A percentile compares a stretch with the other conserved stretches of the same genome.
phyloP scores from a whole-genome alignment of 1,284 basidiomycete species.

The Ustanciosporium gigantosporum region DNA sequence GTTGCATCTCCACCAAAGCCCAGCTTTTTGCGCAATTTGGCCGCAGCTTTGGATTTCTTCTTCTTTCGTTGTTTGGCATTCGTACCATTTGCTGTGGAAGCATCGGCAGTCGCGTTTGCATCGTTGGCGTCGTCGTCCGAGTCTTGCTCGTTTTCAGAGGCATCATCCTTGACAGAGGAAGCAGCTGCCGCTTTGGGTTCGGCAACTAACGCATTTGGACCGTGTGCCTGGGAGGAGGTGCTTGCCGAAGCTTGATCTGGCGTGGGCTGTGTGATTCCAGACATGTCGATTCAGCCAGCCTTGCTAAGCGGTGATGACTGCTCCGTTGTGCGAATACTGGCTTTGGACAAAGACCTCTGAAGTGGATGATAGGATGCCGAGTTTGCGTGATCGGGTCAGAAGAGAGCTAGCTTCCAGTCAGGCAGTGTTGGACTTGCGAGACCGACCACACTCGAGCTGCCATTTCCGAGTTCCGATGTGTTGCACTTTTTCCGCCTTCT shows the following conservation, averaged over 20 bases:
- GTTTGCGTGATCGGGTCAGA: too few relatives aligned
- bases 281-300: too few relatives aligned
- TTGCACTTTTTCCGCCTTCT: too few relatives aligned
- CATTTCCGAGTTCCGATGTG: too few relatives aligned
- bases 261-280: background rate
- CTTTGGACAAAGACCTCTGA: too few relatives aligned
- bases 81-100: background rate
- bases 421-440: too few relatives aligned
- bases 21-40: slow-evolving; percentile 50
- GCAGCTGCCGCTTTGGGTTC: background rate
- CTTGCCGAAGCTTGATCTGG: background rate
- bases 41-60: slow-evolving; percentile 50
- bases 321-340: too few relatives aligned
- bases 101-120: slow-evolving; percentile 3
- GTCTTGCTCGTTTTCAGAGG: slow-evolving; percentile 9
- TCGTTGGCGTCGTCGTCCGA: slow-evolving; percentile 9
- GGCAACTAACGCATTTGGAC: background rate
- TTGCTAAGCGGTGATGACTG: too few relatives aligned
- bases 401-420: too few relatives aligned
- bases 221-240: background rate
- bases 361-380: too few relatives aligned
- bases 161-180: background rate
- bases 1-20: too few relatives aligned
- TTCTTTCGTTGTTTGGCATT: slow-evolving; percentile 47
- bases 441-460: too few relatives aligned